These are phyloP conservation scores for Hyaloscypha variabilis DNA, from an alignment of 495 filamentous ascomycete genomes.

Conservation along the genomic window DNA sequence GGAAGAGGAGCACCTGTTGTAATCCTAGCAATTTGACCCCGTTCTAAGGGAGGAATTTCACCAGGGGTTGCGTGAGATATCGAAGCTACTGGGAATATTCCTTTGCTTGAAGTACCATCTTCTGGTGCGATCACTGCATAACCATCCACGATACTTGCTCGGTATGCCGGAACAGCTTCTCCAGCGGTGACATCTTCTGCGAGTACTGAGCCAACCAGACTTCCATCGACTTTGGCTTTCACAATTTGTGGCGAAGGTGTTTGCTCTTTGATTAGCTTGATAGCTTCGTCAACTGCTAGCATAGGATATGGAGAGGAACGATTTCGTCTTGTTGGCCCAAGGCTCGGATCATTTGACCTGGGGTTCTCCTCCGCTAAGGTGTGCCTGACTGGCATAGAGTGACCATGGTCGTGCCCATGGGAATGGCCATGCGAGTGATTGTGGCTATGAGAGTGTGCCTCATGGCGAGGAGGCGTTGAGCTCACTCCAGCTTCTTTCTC, in stretches of 20 bases:
- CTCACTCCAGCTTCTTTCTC: slow-evolving; percentile 79
- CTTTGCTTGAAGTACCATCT: slow-evolving; percentile 63
- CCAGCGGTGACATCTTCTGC: slow-evolving; percentile 79
- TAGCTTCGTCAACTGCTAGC: slow-evolving; percentile 80
- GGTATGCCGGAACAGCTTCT: slow-evolving; percentile 88
- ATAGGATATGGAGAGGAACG: slow-evolving; percentile 91
- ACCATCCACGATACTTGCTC: slow-evolving; percentile 95
- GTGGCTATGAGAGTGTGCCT: slow-evolving; percentile 34
- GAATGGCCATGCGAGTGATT: slow-evolving; percentile 46
- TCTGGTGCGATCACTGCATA: slow-evolving; percentile 76
- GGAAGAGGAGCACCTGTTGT: slow-evolving; percentile 95
- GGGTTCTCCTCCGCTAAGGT: slow-evolving; percentile 63
- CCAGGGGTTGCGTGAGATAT: slow-evolving; percentile 82
- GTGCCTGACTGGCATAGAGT: slow-evolving; percentile 68
- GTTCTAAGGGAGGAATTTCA: slow-evolving; percentile 57
- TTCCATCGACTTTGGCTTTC: slow-evolving; percentile 58
- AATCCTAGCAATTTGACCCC: slow-evolving; percentile 82
- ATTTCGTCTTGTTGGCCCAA: slow-evolving; percentile 76
- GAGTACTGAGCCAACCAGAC: slow-evolving; percentile 73
- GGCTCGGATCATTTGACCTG: slow-evolving; percentile 78
- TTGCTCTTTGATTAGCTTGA: slow-evolving; percentile 68
- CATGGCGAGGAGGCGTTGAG: slow-evolving; percentile 28
- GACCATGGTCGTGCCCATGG: slow-evolving; percentile 64
- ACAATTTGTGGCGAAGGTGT: slow-evolving; percentile 61
- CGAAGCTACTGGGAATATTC: slow-evolving; percentile 82